These are phyloP conservation scores for Alternaria atra DNA, from an alignment of 2,329 filamentous ascomycete species.

Conservation along the genomic window DNA sequence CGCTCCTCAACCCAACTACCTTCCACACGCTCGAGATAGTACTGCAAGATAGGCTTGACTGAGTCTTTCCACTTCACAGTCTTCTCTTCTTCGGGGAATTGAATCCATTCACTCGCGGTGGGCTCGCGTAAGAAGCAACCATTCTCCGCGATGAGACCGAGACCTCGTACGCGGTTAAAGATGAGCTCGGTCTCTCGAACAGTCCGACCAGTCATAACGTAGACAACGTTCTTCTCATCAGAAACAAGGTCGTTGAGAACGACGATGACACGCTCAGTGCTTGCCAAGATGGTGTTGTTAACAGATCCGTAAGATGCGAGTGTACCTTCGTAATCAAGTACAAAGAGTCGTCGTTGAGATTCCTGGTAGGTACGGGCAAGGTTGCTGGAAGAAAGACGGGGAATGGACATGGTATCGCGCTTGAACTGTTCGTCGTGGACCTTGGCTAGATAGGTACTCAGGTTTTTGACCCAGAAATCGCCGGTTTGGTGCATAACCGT, in stretches of 20 bases:
- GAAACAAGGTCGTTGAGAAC: constrained; percentile 81
- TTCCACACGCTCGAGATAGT: constrained; percentile 89
- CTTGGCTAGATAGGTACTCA: constrained; percentile 73
- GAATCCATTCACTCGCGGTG: constrained; percentile 73
- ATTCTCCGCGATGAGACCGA: constrained; percentile 94
- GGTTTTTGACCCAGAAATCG: constrained; percentile 82
- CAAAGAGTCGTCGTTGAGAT: constrained; percentile 77
- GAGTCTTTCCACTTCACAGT: constrained; percentile 83
- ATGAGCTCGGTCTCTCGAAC: constrained; percentile 88
- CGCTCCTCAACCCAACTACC: constrained; percentile 88
- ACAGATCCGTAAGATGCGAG: constrained; percentile 87
- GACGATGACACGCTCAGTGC: constrained; percentile 84
- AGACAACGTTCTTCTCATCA: constrained; percentile 84
- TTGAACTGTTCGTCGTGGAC: constrained; percentile 86
- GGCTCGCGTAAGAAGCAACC: constrained; percentile 86
- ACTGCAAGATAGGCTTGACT: constrained; percentile 82
- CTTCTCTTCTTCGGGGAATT: constrained; percentile 76
- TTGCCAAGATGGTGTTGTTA: constrained; percentile 83
- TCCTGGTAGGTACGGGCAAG: constrained; percentile 72
- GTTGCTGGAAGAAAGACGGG: constrained; percentile 76
- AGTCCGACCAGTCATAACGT: constrained; percentile 90
- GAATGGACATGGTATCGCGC: constrained; percentile 85
- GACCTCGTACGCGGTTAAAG: constrained; percentile 81
- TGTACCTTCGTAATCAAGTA: constrained; percentile 94
- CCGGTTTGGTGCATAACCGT: constrained; percentile 84